Conservation (phyloP, 75 land plant genomes). For the Selaginella tamariscina region DNA sequence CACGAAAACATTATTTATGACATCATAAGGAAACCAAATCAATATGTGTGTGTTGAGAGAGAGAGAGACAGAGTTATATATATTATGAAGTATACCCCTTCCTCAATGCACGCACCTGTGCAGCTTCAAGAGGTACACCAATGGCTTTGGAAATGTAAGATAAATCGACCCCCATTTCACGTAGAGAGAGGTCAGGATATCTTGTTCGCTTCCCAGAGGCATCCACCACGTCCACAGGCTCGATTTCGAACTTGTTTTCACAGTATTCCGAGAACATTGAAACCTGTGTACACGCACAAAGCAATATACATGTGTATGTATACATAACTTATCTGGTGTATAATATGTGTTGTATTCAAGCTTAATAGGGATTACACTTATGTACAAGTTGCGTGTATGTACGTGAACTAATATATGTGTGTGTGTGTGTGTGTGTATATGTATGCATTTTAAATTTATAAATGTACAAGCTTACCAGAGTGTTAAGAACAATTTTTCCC, state of each 20-base stretch:
- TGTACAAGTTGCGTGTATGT: too few relatives aligned
- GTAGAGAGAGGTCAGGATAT: constrained; percentile 75
- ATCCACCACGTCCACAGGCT: constrained; percentile 78
- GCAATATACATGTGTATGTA: neutral
- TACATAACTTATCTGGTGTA: neutral
- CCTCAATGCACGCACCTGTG: constrained; percentile 39
- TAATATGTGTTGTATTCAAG: too few relatives aligned
- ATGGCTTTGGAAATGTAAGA: constrained; percentile 43
- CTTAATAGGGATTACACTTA: too few relatives aligned
- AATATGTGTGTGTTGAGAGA: too few relatives aligned
- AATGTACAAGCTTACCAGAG: constrained; percentile 47
- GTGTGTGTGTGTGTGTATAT: too few relatives aligned
- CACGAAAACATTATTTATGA: neutral
- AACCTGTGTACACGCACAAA: constrained; percentile 61
- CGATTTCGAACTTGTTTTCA: constrained; percentile 68
- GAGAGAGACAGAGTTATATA: too few relatives aligned
- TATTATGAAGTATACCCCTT: neutral
- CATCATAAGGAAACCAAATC: neutral
- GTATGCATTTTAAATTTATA: neutral
- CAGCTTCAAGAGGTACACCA: constrained; percentile 45
- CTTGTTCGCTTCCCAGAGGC: constrained; percentile 43
- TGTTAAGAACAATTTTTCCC: constrained; percentile 90
- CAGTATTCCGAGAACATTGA: constrained; percentile 87
- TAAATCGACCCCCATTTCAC: constrained; percentile 57
- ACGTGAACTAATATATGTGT: too few relatives aligned